These are phyloP conservation scores for Entophlyctis helioformis DNA, from an alignment of 192 early-diverging fungal genomes.

Conservation along the genomic window DNA sequence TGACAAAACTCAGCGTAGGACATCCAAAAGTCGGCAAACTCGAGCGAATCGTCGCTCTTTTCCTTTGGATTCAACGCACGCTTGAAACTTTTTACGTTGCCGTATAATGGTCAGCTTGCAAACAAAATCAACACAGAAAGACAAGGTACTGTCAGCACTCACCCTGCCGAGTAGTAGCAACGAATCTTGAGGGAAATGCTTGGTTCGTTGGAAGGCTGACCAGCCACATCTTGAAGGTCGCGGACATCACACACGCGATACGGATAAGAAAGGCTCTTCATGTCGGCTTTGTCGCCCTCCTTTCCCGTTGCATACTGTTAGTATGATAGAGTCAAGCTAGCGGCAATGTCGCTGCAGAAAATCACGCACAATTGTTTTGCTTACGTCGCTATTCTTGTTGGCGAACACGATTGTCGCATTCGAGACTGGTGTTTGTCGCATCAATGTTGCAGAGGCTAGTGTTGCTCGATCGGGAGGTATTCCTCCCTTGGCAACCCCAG, in stretches of 20 bases:
- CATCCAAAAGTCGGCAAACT: constrained; percentile 20
- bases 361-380: too few relatives aligned
- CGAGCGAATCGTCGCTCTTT: too few relatives aligned
- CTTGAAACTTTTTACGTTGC: too few relatives aligned
- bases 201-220: neutral
- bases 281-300: constrained; percentile 19
- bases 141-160: neutral
- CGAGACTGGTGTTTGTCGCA: too few relatives aligned
- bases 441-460: neutral
- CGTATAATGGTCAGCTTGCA: too few relatives aligned
- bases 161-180: neutral
- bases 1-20: constrained; percentile 20
- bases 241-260: constrained; percentile 21
- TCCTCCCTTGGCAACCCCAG: neutral
- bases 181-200: neutral
- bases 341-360: too few relatives aligned
- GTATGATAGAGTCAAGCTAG: too few relatives aligned
- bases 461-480: neutral
- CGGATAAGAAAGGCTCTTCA: constrained; percentile 13
- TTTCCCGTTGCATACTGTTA: too few relatives aligned
- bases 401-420: too few relatives aligned
- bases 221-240: constrained; percentile 6
- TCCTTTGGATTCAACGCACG: too few relatives aligned
- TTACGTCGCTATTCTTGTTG: too few relatives aligned
- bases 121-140: too few relatives aligned